Evolutionary conservation across 257 asterid genomes (phyloP), one percentile per base, ranked within the genome.

Genomic region (Striga asiatica): DNA sequence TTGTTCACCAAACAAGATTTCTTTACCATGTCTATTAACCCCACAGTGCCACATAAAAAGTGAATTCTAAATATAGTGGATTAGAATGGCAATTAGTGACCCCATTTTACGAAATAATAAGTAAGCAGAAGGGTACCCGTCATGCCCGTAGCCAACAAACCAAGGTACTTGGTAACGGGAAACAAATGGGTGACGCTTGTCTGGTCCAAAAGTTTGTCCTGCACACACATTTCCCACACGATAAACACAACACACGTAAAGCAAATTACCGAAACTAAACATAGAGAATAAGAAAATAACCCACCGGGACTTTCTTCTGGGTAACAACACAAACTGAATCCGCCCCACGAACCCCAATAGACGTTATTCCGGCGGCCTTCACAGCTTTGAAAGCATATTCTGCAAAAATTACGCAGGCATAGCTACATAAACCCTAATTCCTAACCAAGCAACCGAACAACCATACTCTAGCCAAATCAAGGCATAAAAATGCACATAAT

Each of bases 291-390:
- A n/a, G n/a, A n/a, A 12, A 23, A 13, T 61, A 34, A 68, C 88
- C 27, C 59, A 85, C 98, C 67, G 99, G 99, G 53, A 92, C 95
- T 88, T 88, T 92, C 93, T 92, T 92, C 86, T 92, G 99, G 71
- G 99, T 88, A 50, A 92, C 99, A 47, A 92, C 99, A 39, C 99
- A 92, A 9, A 92, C 95, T 9, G 99, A 88, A 25, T 92, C 97
- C 63, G 80, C 75, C 1, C 99, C 97, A 0, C 99, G 95, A 25
- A 88, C 99, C 1, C 95, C 97, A 58, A 92, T 92, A 47, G 99
- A 92, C 16, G 99, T 92, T 23, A 85, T 74, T 47, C 97, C 98
- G 25, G 94, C 87, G 17, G 96, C 80, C 76, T 91, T 91, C 24
- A 91, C 96, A 22, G 96, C 96, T 78, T 89, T 89, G 53, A 80